Percentiles rank a stretch among this genome's conserved stretches.
These are phyloP conservation scores for Auxenochlorella pyrenoidosa DNA, from an alignment of 139 green algal genomes.

Conservation along the genomic window DNA sequence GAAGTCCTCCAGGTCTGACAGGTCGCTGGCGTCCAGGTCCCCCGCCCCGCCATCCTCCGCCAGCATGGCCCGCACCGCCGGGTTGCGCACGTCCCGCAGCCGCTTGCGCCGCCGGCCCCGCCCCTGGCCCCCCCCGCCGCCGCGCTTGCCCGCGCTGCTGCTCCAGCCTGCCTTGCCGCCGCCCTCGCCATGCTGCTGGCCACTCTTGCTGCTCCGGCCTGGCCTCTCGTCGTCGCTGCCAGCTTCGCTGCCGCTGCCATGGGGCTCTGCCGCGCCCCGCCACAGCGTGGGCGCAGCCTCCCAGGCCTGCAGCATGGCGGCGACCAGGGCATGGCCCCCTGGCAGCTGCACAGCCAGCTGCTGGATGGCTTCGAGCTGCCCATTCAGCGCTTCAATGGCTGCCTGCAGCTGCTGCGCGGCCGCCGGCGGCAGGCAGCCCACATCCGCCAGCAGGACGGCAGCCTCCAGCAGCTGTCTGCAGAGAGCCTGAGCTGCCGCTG, in stretches of 20 bases:
- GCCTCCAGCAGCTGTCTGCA: conserved; percentile 8
- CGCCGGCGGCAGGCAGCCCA: background rate
- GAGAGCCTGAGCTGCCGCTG: background rate
- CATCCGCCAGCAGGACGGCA: background rate
- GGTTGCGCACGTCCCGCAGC: conserved; percentile 37
- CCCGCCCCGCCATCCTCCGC: conserved; percentile 20
- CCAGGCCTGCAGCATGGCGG: background rate
- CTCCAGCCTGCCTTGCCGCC: background rate
- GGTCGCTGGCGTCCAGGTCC: conserved; percentile 37
- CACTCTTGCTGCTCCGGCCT: background rate
- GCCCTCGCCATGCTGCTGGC: background rate
- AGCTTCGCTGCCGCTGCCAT: background rate
- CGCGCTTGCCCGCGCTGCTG: background rate
- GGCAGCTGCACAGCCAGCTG: conserved; percentile 9
- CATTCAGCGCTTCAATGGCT: conserved; percentile 9
- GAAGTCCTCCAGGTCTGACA: conserved; percentile 59
- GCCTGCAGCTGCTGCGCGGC: conserved; percentile 9
- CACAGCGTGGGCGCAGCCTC: conserved; percentile 27
- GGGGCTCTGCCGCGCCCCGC: background rate
- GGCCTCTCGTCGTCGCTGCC: background rate
- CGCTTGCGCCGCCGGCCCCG: background rate
- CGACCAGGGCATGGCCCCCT: background rate
- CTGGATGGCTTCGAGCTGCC: background rate
- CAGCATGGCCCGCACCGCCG: conserved; percentile 43
- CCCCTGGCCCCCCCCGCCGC: background rate